phyloP scores from a whole-genome alignment of 2,329 filamentous ascomycete genomes.

The Trichoderma endophyticum region DNA sequence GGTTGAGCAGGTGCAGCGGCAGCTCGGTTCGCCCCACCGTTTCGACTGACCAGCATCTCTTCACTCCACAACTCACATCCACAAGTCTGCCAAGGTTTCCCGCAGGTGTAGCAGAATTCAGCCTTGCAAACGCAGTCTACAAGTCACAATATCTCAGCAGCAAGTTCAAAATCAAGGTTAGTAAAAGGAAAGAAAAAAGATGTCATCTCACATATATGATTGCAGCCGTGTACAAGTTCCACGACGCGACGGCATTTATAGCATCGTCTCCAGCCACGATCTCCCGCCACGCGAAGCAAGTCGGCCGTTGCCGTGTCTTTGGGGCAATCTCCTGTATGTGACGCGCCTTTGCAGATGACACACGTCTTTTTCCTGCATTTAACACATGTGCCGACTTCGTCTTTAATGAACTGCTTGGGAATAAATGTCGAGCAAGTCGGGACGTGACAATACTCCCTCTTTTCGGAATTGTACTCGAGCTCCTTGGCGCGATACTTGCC shows the following conservation, averaged over 20 bases:
- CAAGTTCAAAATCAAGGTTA: conserved; percentile 19
- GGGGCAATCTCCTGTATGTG: conserved; percentile 48
- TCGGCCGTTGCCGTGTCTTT: conserved; percentile 38
- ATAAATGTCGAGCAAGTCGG: conserved; percentile 48
- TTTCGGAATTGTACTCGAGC: conserved; percentile 45
- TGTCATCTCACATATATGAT: conserved; percentile 78
- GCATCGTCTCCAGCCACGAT: conserved; percentile 72
- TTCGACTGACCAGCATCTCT: neutral
- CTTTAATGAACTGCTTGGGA: conserved; percentile 27
- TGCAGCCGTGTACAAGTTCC: conserved; percentile 77
- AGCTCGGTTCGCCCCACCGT: neutral
- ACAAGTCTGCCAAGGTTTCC: conserved; percentile 75
- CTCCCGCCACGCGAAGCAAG: conserved; percentile 49
- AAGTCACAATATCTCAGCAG: conserved; percentile 19
- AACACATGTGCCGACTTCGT: conserved; percentile 39
- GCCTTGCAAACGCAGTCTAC: conserved; percentile 65
- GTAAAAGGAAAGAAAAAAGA: conserved; percentile 18
- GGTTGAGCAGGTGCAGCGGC: neutral
- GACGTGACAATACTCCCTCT: conserved; percentile 50
- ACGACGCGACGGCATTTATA: conserved; percentile 70
- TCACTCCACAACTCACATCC: conserved; percentile 48
- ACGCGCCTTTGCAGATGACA: conserved; percentile 43
- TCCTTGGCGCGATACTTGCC: conserved; percentile 43
- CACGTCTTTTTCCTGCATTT: conserved; percentile 47
- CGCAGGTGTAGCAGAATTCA: conserved; percentile 85